Base-by-base conservation (phyloP, 768 basidiomycete genomes). In the Russula earlei region DNA sequence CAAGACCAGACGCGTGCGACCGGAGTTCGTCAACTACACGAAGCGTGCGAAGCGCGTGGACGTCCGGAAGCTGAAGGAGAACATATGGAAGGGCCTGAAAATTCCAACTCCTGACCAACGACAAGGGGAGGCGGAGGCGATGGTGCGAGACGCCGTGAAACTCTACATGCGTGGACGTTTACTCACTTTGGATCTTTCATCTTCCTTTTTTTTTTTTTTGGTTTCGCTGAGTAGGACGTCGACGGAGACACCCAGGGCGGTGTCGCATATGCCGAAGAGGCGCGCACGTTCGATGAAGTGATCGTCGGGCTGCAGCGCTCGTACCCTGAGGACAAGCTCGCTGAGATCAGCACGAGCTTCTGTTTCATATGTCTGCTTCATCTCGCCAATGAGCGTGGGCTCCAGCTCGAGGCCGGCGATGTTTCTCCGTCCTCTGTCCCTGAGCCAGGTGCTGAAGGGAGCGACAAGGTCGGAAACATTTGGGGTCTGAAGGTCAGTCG, bases 301-400 rank as follows among this genome's bases (percentile, higher is more conserved):
- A 89, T 98, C 62, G 77, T 83, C 2, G 83, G 83, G 17, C 77
- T 99, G 33, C 83, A 88, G 62, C 77, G 72, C 49, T 81, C 86
- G 6, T 98, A 98, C 69, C 92, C 95, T 0, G 72, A 73, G 56
- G 94, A 97, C 41, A 97, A 95, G 74, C 88, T 98, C 86, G 87
- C 87, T 38, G 96, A 99, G 61, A 96, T 98, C 67, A 96, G 93
- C 68, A 98, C 96, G 15, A 95, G 91, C 61, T 98, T 95, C 82
- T 98, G 95, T 69, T 99, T 98, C 75, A 99, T 98, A 68, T 98
- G 96, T 66, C 74, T 98, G 24, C 74, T 99, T 17, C 96, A 98
- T 73, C 72, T 98, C 42, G 95, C 95, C 17, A 98, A 99, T 67
- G 96, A 98, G 71, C 88, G 91, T 65, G 96, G 95, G 2, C 75